Percentiles rank a stretch among this genome's conserved stretches.
phyloP scores from a whole-genome alignment of 768 basidiomycete genomes.

The Coprinellus micaceus region DNA sequence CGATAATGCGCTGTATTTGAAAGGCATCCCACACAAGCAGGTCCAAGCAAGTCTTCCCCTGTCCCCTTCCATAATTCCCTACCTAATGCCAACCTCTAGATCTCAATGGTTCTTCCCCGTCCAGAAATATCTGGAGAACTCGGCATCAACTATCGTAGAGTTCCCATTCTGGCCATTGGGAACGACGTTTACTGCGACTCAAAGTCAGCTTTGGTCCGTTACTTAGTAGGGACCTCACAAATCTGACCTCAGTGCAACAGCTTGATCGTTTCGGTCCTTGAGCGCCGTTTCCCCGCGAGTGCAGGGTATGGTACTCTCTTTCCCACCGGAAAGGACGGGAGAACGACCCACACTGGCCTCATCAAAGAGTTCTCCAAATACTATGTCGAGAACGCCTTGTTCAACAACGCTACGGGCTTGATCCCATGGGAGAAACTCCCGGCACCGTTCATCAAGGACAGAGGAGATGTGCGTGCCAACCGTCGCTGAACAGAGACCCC shows the following conservation, averaged over 20 bases:
- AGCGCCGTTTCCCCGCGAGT: constrained; percentile 51
- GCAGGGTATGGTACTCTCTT: constrained; percentile 46
- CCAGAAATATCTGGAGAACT: constrained; percentile 51
- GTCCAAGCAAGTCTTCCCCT: constrained; percentile 38
- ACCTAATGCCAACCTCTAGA: constrained; percentile 28
- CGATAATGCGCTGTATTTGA: constrained; percentile 47
- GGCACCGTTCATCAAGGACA: constrained; percentile 44
- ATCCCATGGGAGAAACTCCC: constrained; percentile 50
- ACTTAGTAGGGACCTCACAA: background rate
- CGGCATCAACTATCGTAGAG: constrained; percentile 54
- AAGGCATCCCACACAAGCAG: constrained; percentile 43
- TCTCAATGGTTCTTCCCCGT: constrained; percentile 48
- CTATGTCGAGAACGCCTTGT: constrained; percentile 44
- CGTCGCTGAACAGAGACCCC: too few species aligned
- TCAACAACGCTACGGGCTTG: constrained; percentile 34
- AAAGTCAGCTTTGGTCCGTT: constrained; percentile 27
- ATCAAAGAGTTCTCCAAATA: constrained; percentile 45
- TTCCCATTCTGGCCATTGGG: constrained; percentile 58
- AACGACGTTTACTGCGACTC: constrained; percentile 62
- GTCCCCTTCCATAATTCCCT: background rate
- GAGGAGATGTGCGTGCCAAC: constrained; percentile 43
- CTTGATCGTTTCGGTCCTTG: constrained; percentile 48
- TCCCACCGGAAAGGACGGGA: constrained; percentile 40
- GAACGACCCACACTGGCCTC: constrained; percentile 40
- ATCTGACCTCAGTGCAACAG: constrained; percentile 17